Percentiles rank a stretch among this genome's conserved stretches.
Conservation (phyloP, 306 rosid species). For the Trifolium pratense region DNA sequence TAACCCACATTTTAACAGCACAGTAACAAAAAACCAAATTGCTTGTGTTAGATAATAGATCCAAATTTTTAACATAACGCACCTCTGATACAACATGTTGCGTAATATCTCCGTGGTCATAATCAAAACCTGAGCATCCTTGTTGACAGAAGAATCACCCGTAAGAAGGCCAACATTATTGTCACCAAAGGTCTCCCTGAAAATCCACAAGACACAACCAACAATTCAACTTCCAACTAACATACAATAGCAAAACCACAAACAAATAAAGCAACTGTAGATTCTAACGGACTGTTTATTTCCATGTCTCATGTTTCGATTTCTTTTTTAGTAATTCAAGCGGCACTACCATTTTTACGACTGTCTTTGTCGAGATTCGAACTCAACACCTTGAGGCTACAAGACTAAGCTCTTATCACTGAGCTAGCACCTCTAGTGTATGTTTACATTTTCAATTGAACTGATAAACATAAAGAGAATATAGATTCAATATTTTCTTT, state of each 20-base stretch:
- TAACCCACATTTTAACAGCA: conserved; percentile 1
- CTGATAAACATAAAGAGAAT: neutral
- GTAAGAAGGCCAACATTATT: conserved; percentile 91
- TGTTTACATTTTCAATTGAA: neutral
- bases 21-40: neutral
- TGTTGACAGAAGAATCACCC: conserved; percentile 87
- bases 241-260: neutral
- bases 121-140: conserved; percentile 87
- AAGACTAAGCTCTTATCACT: too few relatives aligned
- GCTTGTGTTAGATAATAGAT: neutral
- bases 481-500: neutral
- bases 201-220: conserved; percentile 41
- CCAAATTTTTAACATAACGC: conserved; percentile 23
- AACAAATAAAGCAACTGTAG: conserved; percentile 32
- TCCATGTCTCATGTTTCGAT: neutral
- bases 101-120: conserved; percentile 99
- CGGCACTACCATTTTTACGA: too few relatives aligned
- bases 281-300: neutral
- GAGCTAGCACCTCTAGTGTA: too few relatives aligned
- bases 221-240: conserved; percentile 11
- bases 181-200: conserved; percentile 87
- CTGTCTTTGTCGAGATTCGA: too few relatives aligned
- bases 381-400: too few relatives aligned
- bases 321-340: too few relatives aligned
- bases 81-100: conserved; percentile 98